Base-by-base conservation (phyloP, 2,329 filamentous ascomycete genomes). In the Aspergillus latus region DNA sequence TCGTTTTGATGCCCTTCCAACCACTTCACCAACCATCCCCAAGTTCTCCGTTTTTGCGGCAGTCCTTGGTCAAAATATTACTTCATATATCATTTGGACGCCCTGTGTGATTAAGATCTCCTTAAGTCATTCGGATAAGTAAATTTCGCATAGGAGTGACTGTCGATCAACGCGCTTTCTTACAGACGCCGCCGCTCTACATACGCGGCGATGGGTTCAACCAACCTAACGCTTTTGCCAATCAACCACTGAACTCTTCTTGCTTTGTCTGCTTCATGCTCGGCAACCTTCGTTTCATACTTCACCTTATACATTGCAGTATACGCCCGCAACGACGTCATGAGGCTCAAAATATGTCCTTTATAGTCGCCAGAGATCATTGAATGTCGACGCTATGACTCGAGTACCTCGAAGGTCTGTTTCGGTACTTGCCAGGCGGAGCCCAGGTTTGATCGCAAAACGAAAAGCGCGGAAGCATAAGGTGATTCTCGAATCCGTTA, bases 401-500 rank as follows among this genome's bases (percentile, higher is more conserved):
- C 68, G 73, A 60, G 68, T 75, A 43, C 60, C 68, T 58, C 65
- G 67, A 54, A 71, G 71, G 59, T 63, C 68, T 42, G 66, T 62
- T 49, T 72, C 72, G 61, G 69, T 66, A 42, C 61, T 66, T 49
- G 68, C 66, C 62, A 65, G 69, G 62, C 72, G 67, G 49, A 65
- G 64, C 57, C 72, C 71, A 26, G 70, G 66, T 60, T 68, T 68
- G 54, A 64, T 64, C 26, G 56, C 66, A 26, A 70, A 68, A 58
- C 66, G 67, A 59, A 72, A 69, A 61, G 62, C 68, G 57, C 72
- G 72, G 56, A 78, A 73, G 56, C 76, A 86, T 70, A 86, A 84
- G 66, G 80, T 85, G 49, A 77, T 86, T 29, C 73, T 85, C 56
- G 82, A 85, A 67, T 78, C 76, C 13, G 74, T 86, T 45, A 80